Conservation (phyloP, 2,329 filamentous ascomycete genomes). For the Rachicladosporium sp. region DNA sequence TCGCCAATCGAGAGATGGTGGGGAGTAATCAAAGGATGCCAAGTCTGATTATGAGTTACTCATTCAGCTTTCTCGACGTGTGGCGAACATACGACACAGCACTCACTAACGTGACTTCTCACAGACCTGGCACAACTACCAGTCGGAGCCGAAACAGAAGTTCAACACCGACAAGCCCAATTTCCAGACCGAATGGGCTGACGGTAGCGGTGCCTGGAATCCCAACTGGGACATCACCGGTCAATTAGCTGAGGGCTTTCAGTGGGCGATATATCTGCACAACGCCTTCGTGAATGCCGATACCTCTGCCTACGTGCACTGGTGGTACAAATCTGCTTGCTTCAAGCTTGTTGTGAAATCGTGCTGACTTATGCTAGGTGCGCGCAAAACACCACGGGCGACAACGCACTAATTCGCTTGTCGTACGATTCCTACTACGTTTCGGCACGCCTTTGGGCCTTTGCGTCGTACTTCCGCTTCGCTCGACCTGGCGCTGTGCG, state of each 20-base stretch:
- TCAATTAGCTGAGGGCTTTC: conserved; percentile 39
- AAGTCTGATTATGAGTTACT: too few relatives aligned
- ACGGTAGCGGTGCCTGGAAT: conserved; percentile 30
- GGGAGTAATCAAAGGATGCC: too few relatives aligned
- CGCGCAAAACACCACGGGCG: conserved; percentile 21
- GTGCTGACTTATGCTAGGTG: not conserved
- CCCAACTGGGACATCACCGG: conserved; percentile 30
- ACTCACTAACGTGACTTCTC: conserved; percentile 2
- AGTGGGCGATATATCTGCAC: conserved; percentile 43
- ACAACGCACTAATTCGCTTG: conserved; percentile 16
- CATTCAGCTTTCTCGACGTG: too few relatives aligned
- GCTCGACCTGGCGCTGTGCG: conserved; percentile 2
- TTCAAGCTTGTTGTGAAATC: not conserved
- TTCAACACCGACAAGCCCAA: conserved; percentile 28
- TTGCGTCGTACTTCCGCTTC: conserved; percentile 5
- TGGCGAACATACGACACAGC: too few relatives aligned
- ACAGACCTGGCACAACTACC: conserved; percentile 15
- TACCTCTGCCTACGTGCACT: conserved; percentile 42
- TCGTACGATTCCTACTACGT: conserved; percentile 6
- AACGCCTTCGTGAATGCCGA: conserved; percentile 36
- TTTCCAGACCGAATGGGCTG: conserved; percentile 41
- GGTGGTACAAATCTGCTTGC: too few relatives aligned
- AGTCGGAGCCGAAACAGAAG: conserved; percentile 10
- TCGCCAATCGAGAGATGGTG: too few relatives aligned
- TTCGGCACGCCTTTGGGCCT: conserved; percentile 3